Base-by-base conservation (phyloP, 176 grass and related monocot genomes). In the Thinopyrum elongatum region DNA sequence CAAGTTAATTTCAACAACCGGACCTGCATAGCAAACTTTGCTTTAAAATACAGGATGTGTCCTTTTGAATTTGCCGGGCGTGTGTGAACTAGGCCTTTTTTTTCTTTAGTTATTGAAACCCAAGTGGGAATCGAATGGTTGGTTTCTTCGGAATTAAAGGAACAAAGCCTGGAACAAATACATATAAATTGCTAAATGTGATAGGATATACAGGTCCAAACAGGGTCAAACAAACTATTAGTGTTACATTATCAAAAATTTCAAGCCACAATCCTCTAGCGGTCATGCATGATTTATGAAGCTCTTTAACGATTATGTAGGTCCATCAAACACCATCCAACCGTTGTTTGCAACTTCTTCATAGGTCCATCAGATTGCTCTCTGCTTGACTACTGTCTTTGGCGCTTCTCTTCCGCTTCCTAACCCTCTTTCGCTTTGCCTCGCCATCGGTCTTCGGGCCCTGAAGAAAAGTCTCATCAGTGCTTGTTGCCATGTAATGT, bases 371-470 rank as follows among this genome's bases (percentile, higher is more conserved):
- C 75, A 92, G 51, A 44, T 89, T 22, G 19, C 23, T 65, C 27
- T 86, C 84, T 16, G 25, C 51, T 71, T 65, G 83, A 13, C 92
- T 90, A 41, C 14, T 86, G 69, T 83, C 87, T 65, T 82, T 85
- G 59, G 58, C 38, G 51, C 39, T 82, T 72, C 38, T 97, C 55
- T 88, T 94, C 58, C 86, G 84, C 71, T 97, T 97, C 36, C 92
- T 80, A 79, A 66, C 81, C 84, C 92, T 94, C 70, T 94, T 94
- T 81, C 84, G 83, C 84, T 97, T 94, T 1, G 71, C 61, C 42
- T 42, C 66, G 0, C 82, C 78, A 41, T 87, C 86, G 69, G 66
- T 30, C 25, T 61, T 78, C 23, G 10, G 39, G 22, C 77, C 86
- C 95, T 93, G 47, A 88, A 5, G 27, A 81, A 15, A 70, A 72